Evolutionary conservation across 176 grass and related monocot genomes (phyloP).

Genomic region (Elymus sibiricus): DNA sequence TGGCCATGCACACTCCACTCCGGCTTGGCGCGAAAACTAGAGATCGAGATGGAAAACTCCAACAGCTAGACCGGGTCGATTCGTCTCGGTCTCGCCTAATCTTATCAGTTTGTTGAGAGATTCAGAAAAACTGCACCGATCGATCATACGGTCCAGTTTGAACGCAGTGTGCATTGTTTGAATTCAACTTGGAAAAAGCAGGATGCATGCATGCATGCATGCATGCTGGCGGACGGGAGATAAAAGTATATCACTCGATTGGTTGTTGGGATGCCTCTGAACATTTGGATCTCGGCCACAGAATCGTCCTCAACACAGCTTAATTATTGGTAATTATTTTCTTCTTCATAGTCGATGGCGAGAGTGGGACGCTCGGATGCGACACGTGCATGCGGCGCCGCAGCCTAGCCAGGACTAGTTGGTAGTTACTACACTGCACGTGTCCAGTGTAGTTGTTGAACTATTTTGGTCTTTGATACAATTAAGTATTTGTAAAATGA

Average conservation of each 20-base stretch:
- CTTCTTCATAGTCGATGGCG: background rate
- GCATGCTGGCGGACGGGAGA: background rate
- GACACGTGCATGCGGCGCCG: conserved; percentile 9
- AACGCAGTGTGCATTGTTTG: background rate
- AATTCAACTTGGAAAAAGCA: background rate
- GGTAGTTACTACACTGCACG: background rate
- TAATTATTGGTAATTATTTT: too few relatives aligned
- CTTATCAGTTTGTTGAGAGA: conserved; percentile 12
- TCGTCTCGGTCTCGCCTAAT: background rate
- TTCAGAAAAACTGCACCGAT: background rate
- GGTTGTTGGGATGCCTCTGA: background rate
- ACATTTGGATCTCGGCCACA: background rate
- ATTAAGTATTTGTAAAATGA: background rate
- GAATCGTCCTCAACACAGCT: too few relatives aligned
- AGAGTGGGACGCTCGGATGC: conserved; percentile 11
- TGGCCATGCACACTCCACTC: too few relatives aligned
- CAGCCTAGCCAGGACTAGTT: background rate
- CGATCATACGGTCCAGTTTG: background rate
- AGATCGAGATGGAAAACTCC: too few relatives aligned
- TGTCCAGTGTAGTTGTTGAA: background rate
- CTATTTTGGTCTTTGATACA: background rate
- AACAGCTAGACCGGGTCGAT: background rate
- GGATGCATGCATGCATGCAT: background rate
- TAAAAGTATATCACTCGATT: background rate
- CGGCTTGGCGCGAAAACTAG: too few relatives aligned